Conservation (phyloP, 2,329 filamentous ascomycete genomes). For the Pestalotiopsis sp. region DNA sequence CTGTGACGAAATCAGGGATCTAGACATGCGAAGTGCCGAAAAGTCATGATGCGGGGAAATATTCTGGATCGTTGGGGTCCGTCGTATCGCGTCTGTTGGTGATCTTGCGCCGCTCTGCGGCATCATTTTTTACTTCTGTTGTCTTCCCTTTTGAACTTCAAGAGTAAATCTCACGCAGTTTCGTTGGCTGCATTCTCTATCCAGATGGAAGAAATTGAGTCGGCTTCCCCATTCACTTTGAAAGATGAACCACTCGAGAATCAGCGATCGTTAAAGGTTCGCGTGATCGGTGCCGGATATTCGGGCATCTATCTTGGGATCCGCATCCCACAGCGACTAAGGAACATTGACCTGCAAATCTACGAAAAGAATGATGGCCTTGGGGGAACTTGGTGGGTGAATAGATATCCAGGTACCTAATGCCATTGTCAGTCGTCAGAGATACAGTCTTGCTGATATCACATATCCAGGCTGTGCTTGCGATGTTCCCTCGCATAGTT, state of each 20-base stretch:
- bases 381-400: constrained; percentile 42
- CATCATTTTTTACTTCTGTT: neutral
- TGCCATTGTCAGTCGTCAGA: neutral
- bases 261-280: constrained; percentile 36
- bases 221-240: constrained; percentile 19
- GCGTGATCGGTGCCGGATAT: constrained; percentile 37
- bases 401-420: constrained; percentile 36
- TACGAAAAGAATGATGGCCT: constrained; percentile 37
- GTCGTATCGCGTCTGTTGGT: neutral
- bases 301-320: constrained; percentile 38
- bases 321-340: constrained; percentile 35
- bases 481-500: constrained; percentile 49
- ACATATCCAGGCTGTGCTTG: constrained; percentile 30
- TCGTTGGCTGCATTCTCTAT: neutral
- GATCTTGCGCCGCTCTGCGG: neutral
- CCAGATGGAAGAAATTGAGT: neutral
- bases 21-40: neutral
- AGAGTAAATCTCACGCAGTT: neutral
- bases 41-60: constrained; percentile 3
- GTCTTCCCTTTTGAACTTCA: neutral
- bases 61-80: neutral
- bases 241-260: constrained; percentile 32
- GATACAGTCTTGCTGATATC: neutral
- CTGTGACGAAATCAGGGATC: neutral
- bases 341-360: constrained; percentile 35